Evolutionary conservation across 768 basidiomycete genomes (phyloP), one percentile per base, ranked within the genome.

Genomic region (Phylloporus arenicola): DNA sequence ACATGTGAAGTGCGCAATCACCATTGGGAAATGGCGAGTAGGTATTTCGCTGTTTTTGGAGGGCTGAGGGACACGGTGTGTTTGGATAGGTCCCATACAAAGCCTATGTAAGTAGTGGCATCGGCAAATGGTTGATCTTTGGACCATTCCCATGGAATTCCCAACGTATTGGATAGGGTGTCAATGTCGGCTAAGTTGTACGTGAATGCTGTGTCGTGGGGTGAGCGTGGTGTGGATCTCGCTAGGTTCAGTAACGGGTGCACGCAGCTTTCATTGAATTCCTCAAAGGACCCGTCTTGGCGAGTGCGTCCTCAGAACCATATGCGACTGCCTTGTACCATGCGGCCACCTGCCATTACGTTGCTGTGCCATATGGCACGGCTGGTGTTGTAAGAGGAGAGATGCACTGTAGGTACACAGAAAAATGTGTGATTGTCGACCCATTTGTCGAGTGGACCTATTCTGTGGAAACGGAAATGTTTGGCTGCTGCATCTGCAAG

Each of bases 171-270:
- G 0, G 29, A 43, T 0, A 43, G 6, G 17, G 7, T 1, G 14
- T 43, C 19, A 3, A 43, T 43, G 19, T 43, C 43, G 3, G 3
- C 1, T 0, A 43, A 19, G 27, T 0, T 5, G 11, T 43, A 43
- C 6, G 43, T 43, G 11, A 43, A 43, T 14, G 16, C 3, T 2
- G 6, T 2, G 5, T 33, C 33, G 6, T 33, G 33, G 6, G 13
- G 1, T 0, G 4, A 14, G 14, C 14, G 14, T 1, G 33, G 33
- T 1, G 14, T 5, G 13, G 6, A 2, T 2, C 6, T 7, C 1
- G 14, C 1, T 12, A 45, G 22, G 8, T n/a, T 34, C 33, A 2
- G 7, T 3, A 6, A 25, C 7, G 7, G 27, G n/a, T 10, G 1
- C 3, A 12, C 6, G 13, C 13, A n/a, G n/a, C n/a, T n/a, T 5